Base-by-base conservation (phyloP, 805 yeast genomes). In the Candida nemodendra region DNA sequence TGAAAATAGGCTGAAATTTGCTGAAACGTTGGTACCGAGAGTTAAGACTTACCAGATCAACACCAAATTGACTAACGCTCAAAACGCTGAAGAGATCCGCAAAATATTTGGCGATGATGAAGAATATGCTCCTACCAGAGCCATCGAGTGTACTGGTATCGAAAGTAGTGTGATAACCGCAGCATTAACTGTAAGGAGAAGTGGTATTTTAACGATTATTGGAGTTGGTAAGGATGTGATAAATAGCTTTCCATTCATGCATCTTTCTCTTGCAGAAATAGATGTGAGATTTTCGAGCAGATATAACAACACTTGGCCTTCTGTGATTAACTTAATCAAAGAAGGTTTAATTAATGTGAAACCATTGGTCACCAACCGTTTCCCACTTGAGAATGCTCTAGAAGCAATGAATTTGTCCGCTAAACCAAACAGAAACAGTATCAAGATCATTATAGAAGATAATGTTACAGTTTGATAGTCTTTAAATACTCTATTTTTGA, bases 231-330 rank as follows among this genome's bases (percentile, higher is more conserved):
- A 62, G 48, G 70, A 66, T 39, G 61, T 59, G 36, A 54, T 67
- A 34, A 66, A 72, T 54, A 65, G 61, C 34, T 64, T 76, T 53
- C 80, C 80, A 43, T 74, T 75, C 63, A 74, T 74, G 78, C 75
- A 72, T 42, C 56, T 71, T 30, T 69, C 76, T 12, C 66, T 72
- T 34, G 75, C 73, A 47, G 81, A 76, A 49, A 68, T 73, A 48
- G 72, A 70, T 36, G 62, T 75, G 46, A 70, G 64, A 53, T 72
- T 71, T 44, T 70, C 73, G 54, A 74, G 73, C 64, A 65, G 81
- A 47, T 76, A 76, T 56, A 69, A 72, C 40, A 74, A 72, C 49
- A 67, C 78, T 15, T 76, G 79, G 79, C 80, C 80, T 14, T 64
- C 74, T 13, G 75, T 69, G 9, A 74, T 76, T 44, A 66, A 72